These are phyloP conservation scores for Globisporangium rhizosaccharum DNA, from an alignment of 352 stramenopile genomes.

Conservation along the genomic window DNA sequence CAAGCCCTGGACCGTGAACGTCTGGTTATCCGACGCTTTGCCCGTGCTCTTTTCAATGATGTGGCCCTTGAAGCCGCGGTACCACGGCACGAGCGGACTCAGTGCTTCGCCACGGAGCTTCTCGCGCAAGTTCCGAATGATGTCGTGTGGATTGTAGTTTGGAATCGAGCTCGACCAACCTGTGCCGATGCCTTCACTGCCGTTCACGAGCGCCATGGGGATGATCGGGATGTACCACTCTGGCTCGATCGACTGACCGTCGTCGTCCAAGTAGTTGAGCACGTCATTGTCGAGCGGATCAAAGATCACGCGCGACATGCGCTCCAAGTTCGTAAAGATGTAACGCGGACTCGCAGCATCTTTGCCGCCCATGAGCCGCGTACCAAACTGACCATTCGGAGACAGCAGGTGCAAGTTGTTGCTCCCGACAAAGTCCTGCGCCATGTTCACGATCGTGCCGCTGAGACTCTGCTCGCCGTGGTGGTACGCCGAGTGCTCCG, in stretches of 20 bases:
- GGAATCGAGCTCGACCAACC: conserved; percentile 91
- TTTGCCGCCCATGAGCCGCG: conserved; percentile 94
- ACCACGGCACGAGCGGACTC: conserved; percentile 83
- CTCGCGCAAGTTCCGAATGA: conserved; percentile 75
- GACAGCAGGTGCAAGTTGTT: conserved; percentile 97
- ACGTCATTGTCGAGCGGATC: conserved; percentile 88
- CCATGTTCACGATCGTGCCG: conserved; percentile 97
- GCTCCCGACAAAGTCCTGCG: conserved; percentile 97
- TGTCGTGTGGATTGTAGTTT: conserved; percentile 90
- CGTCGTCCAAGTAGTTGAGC: conserved; percentile 89
- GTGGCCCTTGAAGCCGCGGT: conserved; percentile 87
- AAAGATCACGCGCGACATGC: conserved; percentile 81
- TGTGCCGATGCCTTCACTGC: conserved; percentile 96
- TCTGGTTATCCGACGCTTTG: conserved; percentile 47
- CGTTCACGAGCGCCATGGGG: conserved; percentile 96
- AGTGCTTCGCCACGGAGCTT: conserved; percentile 61
- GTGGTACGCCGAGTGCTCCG: conserved; percentile 98
- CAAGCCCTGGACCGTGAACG: conserved; percentile 81
- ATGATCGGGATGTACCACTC: conserved; percentile 95
- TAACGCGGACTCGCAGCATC: conserved; percentile 93
- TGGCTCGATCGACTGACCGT: conserved; percentile 90
- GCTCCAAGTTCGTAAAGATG: conserved; percentile 91
- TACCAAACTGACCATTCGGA: conserved; percentile 97
- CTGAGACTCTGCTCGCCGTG: conserved; percentile 95
- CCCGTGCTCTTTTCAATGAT: conserved; percentile 73